Base-by-base conservation (phyloP, 371 early-diverging fungal species). In the Lichtheimia hyalospora region DNA sequence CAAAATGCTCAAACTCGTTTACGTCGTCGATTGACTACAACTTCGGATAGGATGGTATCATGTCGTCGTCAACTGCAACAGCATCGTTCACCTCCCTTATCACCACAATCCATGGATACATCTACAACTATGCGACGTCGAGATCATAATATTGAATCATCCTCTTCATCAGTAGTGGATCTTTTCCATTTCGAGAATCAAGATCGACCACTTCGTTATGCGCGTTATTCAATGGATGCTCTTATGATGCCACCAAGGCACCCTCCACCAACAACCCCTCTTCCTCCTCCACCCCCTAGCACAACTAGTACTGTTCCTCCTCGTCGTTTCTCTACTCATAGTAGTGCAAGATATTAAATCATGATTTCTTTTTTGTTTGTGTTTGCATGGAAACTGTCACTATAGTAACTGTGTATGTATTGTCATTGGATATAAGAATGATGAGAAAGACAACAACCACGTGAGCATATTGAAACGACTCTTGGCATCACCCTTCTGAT, bases 251-350 rank as follows among this genome's bases (percentile, higher is more conserved):
- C 54, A 14, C 61, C 61, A 27, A 34, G 46, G 18, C 20, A 44
- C 4, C 61, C 61, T 10, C 61, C 61, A 20, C 61, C 61, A 3
- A 52, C 53, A 15, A n/a, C 61, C 18, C 61, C 61, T 14, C 49
- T 60, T 20, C 61, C 61, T 15, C 61, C 61, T 10, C 41, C 50
- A 23, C 61, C 61, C 28, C 28, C 20, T 39, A 40, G 16, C 10
- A 27, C 42, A 8, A 34, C 34, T 34, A 8, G 10, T 34, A 34
- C 34, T 34, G 34, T 34, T 34, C 34, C 34, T 34, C 20, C 49
- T 48, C 51, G 43, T 20, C 42, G 41, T 51, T 28, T 24, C 25
- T 42, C 34, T 28, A 24, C 10, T 46, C 13, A 53, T 24, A 43
- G 21, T 43, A 34, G 34, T 34, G 34, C 34, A 34, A 34, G 34